Base-by-base conservation (phyloP, 495 filamentous ascomycete species). In the Thermothielavioides terrestris region DNA sequence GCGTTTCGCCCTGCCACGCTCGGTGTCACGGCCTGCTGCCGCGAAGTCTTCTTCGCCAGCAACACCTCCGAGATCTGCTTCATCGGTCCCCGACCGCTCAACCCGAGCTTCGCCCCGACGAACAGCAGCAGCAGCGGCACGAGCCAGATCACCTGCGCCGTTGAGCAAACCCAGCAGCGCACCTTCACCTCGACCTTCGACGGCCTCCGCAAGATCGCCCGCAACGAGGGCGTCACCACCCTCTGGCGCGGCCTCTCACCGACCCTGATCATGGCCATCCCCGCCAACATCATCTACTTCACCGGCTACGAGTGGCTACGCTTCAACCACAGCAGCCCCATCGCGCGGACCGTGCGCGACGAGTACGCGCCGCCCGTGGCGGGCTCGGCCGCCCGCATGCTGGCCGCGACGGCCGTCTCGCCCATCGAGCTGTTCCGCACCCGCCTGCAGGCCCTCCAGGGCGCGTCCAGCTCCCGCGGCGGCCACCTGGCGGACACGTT, bases 291-390 rank as follows among this genome's bases (percentile, higher is more conserved):
- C 52, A 97, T 98, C 51, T 98, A 98, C 68, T 95, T 96, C 58
- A 91, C 92, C 27, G 92, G 91, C n/a, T 98, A 98, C 64, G 92
- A 98, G 59, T 92, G 86, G 81, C 68, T 98, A 51, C 83, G 92
- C 12, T 82, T 70, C 20, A 85, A 84, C 59, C 69, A 73, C 1
- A 64, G 66, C 31, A 89, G 84, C 46, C 89, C 87, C 0, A 76
- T 95, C 52, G 73, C 74, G 40, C 71, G 69, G 26, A 42, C 71
- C 22, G 59, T 88, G 4, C 68, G 74, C 10, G 85, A 88, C 49
- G 73, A 74, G 9, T 90, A 85, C 63, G 80, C 84, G 3, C 89
- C 92, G 1, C 75, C 97, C 3, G 71, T 86, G 9, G 90, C 88
- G 15, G 92, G 94, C 2, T 74, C 83, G 4, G 61, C 76, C 7